Evolutionary conservation across 176 grass and related monocot genomes (phyloP).

Genomic region (Bolboschoenus planiculmis): DNA sequence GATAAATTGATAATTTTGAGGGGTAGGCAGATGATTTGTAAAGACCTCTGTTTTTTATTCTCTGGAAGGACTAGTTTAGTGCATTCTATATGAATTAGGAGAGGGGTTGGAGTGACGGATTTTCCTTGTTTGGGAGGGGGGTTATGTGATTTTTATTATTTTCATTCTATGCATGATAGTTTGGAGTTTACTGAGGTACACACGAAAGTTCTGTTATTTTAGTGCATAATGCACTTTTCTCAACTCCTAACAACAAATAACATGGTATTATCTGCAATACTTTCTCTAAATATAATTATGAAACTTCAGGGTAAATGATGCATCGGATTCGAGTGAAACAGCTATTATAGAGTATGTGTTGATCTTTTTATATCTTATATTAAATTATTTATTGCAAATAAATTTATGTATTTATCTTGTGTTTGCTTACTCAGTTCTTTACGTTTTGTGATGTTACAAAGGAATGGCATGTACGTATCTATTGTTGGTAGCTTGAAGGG

Average conservation of each 20-base stretch:
- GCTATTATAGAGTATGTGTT: slow-evolving; percentile 63
- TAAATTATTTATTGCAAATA: neutral
- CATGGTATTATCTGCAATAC: neutral
- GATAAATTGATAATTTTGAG: neutral
- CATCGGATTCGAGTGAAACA: slow-evolving; percentile 72
- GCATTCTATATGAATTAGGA: neutral
- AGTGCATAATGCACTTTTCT: neutral
- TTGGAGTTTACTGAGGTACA: neutral
- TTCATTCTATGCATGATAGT: neutral
- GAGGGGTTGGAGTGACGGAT: neutral
- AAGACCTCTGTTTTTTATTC: neutral
- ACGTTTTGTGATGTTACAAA: slow-evolving; percentile 26
- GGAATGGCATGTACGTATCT: slow-evolving; percentile 83
- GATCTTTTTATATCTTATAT: neutral
- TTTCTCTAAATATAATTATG: slow-evolving; percentile 9
- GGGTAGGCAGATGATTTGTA: neutral
- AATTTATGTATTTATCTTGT: neutral
- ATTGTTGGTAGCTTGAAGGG: slow-evolving; percentile 81
- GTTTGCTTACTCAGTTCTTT: neutral
- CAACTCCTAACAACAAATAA: neutral
- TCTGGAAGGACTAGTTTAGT: neutral
- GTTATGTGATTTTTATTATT: neutral
- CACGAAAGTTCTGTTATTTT: neutral
- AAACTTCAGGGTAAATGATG: slow-evolving; percentile 66
- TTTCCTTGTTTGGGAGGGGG: neutral